phyloP scores from a whole-genome alignment of 192 early-diverging fungal genomes.

The Glomus cerebriforme region DNA sequence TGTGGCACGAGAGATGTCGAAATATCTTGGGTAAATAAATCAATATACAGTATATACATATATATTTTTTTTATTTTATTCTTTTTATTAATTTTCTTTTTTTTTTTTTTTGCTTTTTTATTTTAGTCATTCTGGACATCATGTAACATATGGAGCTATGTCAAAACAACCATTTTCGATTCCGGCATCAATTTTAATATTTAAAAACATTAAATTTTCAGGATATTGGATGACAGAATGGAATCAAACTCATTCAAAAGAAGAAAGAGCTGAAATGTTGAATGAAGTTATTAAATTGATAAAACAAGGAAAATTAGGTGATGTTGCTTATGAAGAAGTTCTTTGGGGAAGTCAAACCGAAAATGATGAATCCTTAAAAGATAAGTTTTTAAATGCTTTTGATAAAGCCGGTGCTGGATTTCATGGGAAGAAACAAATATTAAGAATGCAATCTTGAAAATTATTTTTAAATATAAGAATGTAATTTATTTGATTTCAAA shows the following conservation, averaged over 20 bases:
- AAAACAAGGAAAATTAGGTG: constrained; percentile 47
- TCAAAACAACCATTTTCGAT: constrained; percentile 81
- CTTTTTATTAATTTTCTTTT: neutral
- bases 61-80: too few species aligned
- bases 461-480: too few species aligned
- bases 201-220: constrained; percentile 71
- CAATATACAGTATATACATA: neutral
- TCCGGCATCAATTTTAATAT: constrained; percentile 83
- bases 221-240: constrained; percentile 95
- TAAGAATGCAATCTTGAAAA: neutral
- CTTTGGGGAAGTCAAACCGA: constrained; percentile 11
- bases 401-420: constrained; percentile 2
- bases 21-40: constrained; percentile 55
- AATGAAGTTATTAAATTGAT: constrained; percentile 56
- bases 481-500: too few species aligned
- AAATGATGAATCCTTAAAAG: constrained; percentile 2
- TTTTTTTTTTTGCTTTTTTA: too few species aligned
- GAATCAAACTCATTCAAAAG: constrained; percentile 53
- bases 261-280: constrained; percentile 57
- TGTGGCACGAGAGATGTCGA: constrained; percentile 69
- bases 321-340: neutral
- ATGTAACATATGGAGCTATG: constrained; percentile 93
- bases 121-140: constrained; percentile 54
- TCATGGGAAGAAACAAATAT: constrained; percentile 13
- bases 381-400: neutral